Evolutionary conservation across 257 asterid species (phyloP).

Genomic region (Rauvolfia tetraphylla): DNA sequence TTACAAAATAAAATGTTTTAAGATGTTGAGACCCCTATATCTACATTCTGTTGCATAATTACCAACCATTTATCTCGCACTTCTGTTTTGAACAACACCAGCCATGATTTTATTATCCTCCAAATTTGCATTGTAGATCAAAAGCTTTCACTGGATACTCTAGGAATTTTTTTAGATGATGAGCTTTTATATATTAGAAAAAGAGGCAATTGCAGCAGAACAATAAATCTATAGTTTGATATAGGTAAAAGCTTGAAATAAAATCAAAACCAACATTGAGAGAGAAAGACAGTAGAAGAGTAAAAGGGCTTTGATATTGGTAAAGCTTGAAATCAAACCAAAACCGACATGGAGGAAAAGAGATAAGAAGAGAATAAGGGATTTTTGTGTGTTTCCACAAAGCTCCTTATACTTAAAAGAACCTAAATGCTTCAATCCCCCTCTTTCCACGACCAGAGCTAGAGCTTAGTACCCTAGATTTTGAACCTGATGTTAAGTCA

Average conservation of each 20-base stretch:
- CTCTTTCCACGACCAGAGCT: neutral
- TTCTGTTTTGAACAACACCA: neutral
- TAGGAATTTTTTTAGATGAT: neutral
- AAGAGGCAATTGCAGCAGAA: neutral
- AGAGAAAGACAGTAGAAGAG: no score
- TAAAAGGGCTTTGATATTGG: neutral
- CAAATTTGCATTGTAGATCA: neutral
- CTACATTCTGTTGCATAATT: no score
- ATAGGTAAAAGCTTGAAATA: no score
- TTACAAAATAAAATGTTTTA: no score
- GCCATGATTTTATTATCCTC: neutral
- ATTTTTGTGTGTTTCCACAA: neutral
- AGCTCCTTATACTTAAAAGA: neutral
- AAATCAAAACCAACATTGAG: no score
- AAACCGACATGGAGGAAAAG: neutral
- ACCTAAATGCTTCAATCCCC: neutral
- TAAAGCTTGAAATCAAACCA: neutral
- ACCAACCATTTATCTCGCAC: neutral
- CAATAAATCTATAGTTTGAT: no score
- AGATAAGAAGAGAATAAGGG: neutral
- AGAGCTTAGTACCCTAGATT: no score
- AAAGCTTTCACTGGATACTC: neutral
- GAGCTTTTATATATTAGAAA: neutral
- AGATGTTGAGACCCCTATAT: no score
- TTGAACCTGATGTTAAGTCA: neutral